A percentile compares a stretch with the other conserved stretches of the same genome.
These are phyloP conservation scores for Daedalea quercina DNA, from an alignment of 768 basidiomycete genomes.

Conservation along the genomic window DNA sequence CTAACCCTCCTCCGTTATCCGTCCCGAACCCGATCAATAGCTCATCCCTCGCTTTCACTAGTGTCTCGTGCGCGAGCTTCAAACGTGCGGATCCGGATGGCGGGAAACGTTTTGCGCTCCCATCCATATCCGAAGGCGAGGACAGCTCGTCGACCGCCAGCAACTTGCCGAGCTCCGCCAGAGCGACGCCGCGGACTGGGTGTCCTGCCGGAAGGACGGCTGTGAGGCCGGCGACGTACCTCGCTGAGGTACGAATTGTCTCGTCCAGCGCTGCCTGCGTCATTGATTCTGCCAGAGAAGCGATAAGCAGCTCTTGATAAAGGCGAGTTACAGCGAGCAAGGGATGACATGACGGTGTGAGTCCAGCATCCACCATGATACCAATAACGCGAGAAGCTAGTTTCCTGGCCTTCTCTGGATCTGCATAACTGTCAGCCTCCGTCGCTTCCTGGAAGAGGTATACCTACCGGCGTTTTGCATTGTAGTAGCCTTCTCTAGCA, in stretches of 20 bases:
- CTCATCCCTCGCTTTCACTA: conserved; percentile 55
- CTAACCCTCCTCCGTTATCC: conserved; percentile 62
- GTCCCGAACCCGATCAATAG: conserved; percentile 67
- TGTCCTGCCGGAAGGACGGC: conserved; percentile 57
- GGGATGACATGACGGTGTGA: conserved; percentile 69
- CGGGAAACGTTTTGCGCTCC: conserved; percentile 35
- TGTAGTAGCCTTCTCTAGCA: conserved; percentile 59
- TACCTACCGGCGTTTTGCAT: conserved; percentile 53
- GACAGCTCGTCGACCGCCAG: conserved; percentile 71
- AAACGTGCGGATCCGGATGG: conserved; percentile 63
- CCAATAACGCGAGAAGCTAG: conserved; percentile 62
- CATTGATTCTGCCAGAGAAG: conserved; percentile 33
- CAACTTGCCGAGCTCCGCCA: conserved; percentile 78
- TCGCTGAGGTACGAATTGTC: conserved; percentile 49
- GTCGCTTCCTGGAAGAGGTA: background rate
- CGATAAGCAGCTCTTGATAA: conserved; percentile 59
- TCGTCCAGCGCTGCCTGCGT: conserved; percentile 56
- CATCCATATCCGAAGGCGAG: conserved; percentile 24
- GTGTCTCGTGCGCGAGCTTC: conserved; percentile 55
- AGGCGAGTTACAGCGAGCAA: conserved; percentile 70
- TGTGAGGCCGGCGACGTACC: conserved; percentile 45
- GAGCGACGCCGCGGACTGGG: conserved; percentile 67
- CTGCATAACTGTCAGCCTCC: conserved; percentile 27
- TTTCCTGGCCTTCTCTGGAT: conserved; percentile 48
- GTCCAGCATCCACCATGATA: conserved; percentile 49